phyloP scores from a whole-genome alignment of 495 filamentous ascomycete species.

The Bacidia gigantensis region DNA sequence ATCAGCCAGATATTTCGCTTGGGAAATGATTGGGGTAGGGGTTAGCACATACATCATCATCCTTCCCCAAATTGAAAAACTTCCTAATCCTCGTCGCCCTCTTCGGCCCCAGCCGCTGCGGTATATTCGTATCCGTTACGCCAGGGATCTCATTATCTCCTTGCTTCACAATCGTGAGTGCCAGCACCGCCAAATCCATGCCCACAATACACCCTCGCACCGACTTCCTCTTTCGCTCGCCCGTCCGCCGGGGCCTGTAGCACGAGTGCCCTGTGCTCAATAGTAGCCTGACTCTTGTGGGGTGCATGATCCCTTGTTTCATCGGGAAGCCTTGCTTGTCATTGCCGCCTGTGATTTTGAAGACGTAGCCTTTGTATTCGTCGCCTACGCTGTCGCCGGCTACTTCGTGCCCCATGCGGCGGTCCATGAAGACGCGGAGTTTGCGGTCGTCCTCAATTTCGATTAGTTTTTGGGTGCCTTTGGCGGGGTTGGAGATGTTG shows the following conservation, averaged over 20 bases:
- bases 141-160: conserved; percentile 87
- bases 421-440: conserved; percentile 73
- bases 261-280: conserved; percentile 88
- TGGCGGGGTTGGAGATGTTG: conserved; percentile 96
- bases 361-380: conserved; percentile 98
- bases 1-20: conserved; percentile 7
- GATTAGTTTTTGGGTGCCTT: conserved; percentile 97
- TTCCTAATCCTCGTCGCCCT: conserved; percentile 96
- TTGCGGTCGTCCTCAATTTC: conserved; percentile 97
- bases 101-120: conserved; percentile 98
- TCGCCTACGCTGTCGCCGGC: conserved; percentile 84
- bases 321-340: conserved; percentile 99
- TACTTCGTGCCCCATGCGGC: conserved; percentile 96
- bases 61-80: conserved; percentile 98
- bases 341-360: conserved; percentile 98
- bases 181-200: conserved; percentile 84
- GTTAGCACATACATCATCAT: conserved; percentile 96
- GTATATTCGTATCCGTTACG: conserved; percentile 89
- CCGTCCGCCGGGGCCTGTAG: conserved; percentile 93
- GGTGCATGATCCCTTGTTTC: conserved; percentile 99
- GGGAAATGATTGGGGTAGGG: not conserved
- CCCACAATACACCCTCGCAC: conserved; percentile 97
- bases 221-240: conserved; percentile 97
- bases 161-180: conserved; percentile 91
- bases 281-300: conserved; percentile 91